phyloP scores from a whole-genome alignment of 2,329 filamentous ascomycete species.

The Pseudophaeomoniella oleicola region DNA sequence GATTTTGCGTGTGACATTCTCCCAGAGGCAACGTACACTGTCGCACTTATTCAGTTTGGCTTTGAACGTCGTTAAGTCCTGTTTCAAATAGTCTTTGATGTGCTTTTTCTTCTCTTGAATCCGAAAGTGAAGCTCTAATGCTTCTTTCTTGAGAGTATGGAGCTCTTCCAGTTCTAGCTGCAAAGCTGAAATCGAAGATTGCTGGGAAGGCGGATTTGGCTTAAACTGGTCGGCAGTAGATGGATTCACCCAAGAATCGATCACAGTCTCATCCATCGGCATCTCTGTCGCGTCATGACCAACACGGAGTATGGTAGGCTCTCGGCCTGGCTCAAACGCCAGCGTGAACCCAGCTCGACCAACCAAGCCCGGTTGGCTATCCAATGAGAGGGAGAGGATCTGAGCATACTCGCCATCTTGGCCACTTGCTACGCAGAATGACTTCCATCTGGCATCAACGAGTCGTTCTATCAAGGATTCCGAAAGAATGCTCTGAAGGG shows the following conservation, averaged over 20 bases:
- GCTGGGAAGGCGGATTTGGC: not conserved
- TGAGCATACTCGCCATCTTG: not conserved
- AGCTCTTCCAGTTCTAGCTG: slow-evolving; percentile 12
- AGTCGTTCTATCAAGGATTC: slow-evolving; percentile 2
- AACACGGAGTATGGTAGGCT: not conserved
- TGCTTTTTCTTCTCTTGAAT: slow-evolving; percentile 14
- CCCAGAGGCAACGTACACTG: slow-evolving; percentile 15
- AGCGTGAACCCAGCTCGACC: slow-evolving; percentile 8
- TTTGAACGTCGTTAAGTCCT: slow-evolving; percentile 14
- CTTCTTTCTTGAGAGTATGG: slow-evolving; percentile 13
- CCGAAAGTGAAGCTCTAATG: slow-evolving; percentile 11
- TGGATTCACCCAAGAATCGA: not conserved
- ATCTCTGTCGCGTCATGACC: slow-evolving; percentile 1
- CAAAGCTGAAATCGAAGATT: not conserved
- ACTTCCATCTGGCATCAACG: not conserved
- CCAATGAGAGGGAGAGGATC: not conserved
- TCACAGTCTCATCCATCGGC: not conserved
- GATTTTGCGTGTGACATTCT: slow-evolving; percentile 14
- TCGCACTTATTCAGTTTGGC: slow-evolving; percentile 12
- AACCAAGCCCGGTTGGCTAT: not conserved
- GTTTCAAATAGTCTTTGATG: slow-evolving; percentile 14
- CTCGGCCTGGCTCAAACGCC: not conserved
- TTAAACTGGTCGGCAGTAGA: not conserved
- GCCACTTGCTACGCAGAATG: not conserved
- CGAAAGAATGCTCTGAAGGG: slow-evolving; percentile 9